A percentile compares a stretch with the other conserved stretches of the same genome.
phyloP scores from a whole-genome alignment of 371 early-diverging fungal genomes.

The Circinella minor region DNA sequence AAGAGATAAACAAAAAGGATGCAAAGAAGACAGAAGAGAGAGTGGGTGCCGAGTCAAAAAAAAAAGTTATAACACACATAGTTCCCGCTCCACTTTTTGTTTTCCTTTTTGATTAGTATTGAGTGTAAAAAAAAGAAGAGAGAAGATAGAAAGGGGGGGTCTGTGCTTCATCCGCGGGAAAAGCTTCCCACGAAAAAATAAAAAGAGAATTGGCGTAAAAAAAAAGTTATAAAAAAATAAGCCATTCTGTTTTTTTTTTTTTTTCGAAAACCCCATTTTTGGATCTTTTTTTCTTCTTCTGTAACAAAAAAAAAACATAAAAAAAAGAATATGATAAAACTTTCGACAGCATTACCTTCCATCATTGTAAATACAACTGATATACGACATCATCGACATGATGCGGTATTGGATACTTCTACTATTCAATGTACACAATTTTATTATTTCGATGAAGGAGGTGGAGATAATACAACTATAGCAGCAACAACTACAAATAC shows the following conservation, averaged over 20 bases:
- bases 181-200: constrained; percentile 1
- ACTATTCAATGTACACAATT: constrained; percentile 37
- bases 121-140: neutral
- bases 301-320: too few species aligned
- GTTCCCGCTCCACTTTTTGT: constrained; percentile 3
- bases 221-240: neutral
- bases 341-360: neutral
- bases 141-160: constrained; percentile 2
- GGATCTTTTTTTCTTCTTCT: neutral
- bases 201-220: constrained; percentile 1
- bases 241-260: neutral
- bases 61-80: neutral
- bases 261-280: constrained; percentile 5
- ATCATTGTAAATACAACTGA: neutral
- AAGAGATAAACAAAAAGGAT: too few species aligned
- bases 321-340: constrained; percentile 9
- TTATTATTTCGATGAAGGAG: constrained; percentile 18
- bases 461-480: neutral
- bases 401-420: constrained; percentile 14
- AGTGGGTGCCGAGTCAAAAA: neutral
- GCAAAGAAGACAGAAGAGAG: neutral
- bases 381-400: neutral
- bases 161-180: constrained; percentile 7
- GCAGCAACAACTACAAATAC: neutral
- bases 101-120: neutral